phyloP scores from a whole-genome alignment of 805 yeast species.

The Pichia gijzeniarum region DNA sequence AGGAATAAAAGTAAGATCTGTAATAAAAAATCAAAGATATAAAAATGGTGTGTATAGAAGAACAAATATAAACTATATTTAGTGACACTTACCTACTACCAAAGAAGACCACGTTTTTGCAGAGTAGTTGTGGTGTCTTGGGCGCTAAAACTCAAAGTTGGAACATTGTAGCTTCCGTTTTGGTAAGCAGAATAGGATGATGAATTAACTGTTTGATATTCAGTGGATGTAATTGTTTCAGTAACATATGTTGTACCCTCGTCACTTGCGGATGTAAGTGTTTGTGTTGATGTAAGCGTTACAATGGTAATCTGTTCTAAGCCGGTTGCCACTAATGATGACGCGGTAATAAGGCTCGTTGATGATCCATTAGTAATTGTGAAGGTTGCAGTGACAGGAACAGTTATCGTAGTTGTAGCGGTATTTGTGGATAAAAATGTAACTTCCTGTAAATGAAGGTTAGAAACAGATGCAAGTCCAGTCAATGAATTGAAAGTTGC shows the following conservation, averaged over 20 bases:
- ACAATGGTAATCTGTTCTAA: constrained; percentile 10
- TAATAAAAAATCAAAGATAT: background rate
- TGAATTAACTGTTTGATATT: constrained; percentile 5
- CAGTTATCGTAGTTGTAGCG: constrained; percentile 21
- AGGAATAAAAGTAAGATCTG: background rate
- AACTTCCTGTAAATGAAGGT: constrained; percentile 6
- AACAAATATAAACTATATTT: too few species aligned
- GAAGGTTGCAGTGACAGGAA: constrained; percentile 29
- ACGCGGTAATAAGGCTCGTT: constrained; percentile 24
- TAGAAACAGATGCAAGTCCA: background rate
- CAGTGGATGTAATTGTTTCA: constrained; percentile 10
- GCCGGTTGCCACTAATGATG: constrained; percentile 26
- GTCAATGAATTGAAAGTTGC: constrained; percentile 2
- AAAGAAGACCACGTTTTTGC: constrained; percentile 1
- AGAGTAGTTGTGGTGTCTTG: constrained; percentile 2
- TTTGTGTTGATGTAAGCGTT: constrained; percentile 12
- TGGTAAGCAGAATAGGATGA: background rate
- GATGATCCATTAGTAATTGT: constrained; percentile 29
- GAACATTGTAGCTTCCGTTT: background rate
- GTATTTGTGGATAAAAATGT: constrained; percentile 12
- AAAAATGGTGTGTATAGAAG: too few species aligned
- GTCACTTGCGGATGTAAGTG: constrained; percentile 10
- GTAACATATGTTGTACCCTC: constrained; percentile 1
- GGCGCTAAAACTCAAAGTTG: background rate
- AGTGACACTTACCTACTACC: constrained; percentile 1